Conservation (phyloP, 495 filamentous ascomycete species). For the Chlorociboria aeruginascens region DNA sequence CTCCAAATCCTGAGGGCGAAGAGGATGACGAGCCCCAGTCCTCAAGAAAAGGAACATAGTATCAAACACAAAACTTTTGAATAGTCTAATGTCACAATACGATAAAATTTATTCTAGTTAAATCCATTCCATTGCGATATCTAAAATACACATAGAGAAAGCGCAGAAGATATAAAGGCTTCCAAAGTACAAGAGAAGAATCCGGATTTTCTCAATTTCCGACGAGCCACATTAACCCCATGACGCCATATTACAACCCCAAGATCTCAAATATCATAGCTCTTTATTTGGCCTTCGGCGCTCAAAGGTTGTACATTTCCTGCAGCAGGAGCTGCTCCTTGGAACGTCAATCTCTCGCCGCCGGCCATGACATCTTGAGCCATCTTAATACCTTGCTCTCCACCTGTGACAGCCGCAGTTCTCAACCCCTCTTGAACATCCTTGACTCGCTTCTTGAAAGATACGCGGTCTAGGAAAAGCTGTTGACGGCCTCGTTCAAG, state of each 20-base stretch:
- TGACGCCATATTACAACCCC: slow-evolving; percentile 14
- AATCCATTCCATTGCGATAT: neutral
- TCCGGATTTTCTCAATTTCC: slow-evolving; percentile 4
- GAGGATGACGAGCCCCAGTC: neutral
- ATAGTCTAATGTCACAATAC: neutral
- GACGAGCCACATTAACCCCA: slow-evolving; percentile 7
- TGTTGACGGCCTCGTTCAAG: slow-evolving; percentile 83
- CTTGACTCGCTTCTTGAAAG: slow-evolving; percentile 76
- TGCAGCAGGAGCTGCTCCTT: slow-evolving; percentile 29
- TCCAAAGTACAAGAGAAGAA: neutral
- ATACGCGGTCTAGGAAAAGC: slow-evolving; percentile 80
- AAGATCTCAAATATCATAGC: slow-evolving; percentile 15
- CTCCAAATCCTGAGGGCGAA: neutral
- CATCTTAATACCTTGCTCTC: slow-evolving; percentile 45
- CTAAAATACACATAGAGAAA: no score
- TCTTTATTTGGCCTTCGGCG: slow-evolving; percentile 35
- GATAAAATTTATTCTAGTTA: neutral
- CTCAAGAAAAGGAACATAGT: no score
- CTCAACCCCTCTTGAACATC: slow-evolving; percentile 70
- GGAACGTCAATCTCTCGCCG: slow-evolving; percentile 50
- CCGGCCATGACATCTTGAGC: slow-evolving; percentile 36
- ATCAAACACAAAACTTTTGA: no score
- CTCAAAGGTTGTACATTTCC: slow-evolving; percentile 53
- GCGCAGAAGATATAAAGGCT: neutral
- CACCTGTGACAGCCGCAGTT: slow-evolving; percentile 45